These are phyloP conservation scores for Tuber magnatum DNA, from an alignment of 495 filamentous ascomycete species.

Conservation along the genomic window DNA sequence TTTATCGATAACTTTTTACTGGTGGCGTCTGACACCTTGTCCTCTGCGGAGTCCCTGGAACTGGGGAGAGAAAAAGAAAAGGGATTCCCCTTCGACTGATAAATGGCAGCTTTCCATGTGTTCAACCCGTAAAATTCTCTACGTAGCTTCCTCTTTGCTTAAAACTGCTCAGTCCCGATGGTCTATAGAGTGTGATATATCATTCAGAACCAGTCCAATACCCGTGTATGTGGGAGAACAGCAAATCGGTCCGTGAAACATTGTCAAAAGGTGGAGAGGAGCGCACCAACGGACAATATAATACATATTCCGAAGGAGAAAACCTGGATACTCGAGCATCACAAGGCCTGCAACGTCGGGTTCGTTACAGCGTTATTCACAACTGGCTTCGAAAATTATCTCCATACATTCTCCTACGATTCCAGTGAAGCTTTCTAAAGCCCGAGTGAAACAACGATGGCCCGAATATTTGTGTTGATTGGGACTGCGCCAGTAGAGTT, in stretches of 20 bases:
- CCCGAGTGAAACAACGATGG: neutral
- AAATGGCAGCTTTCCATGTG: slow-evolving; percentile 4
- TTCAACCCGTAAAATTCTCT: neutral
- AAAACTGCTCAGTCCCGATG: neutral
- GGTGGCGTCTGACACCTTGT: neutral
- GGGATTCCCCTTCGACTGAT: neutral
- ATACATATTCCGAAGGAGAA: neutral
- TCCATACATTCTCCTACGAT: slow-evolving; percentile 4
- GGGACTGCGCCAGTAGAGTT: neutral
- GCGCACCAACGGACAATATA: neutral
- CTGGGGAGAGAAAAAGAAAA: slow-evolving; percentile 3
- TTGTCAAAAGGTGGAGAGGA: neutral
- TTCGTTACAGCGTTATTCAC: neutral
- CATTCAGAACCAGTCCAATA: slow-evolving; percentile 1
- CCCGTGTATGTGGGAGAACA: neutral
- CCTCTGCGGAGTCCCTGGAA: neutral
- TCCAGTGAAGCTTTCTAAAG: neutral
- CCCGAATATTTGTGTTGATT: neutral
- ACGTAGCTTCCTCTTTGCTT: neutral
- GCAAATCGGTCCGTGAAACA: neutral
- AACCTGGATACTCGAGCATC: neutral
- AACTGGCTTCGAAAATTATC: neutral
- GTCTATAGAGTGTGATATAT: neutral
- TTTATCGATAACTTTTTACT: slow-evolving; percentile 1
- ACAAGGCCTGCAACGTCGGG: neutral